Base-by-base conservation (phyloP, 2,329 filamentous ascomycete genomes). In the Xylaria sp. region DNA sequence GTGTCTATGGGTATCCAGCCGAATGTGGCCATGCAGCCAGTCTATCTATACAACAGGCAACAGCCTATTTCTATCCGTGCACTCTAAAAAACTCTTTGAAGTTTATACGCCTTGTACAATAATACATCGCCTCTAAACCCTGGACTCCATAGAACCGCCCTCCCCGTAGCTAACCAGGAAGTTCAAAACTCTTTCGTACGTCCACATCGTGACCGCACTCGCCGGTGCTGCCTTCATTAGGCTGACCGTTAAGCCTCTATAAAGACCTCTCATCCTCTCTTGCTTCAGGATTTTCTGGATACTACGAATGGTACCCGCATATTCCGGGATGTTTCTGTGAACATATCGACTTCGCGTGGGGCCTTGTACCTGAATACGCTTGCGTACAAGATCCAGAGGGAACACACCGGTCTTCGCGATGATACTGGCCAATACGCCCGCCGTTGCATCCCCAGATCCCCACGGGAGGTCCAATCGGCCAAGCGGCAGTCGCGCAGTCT, bases 311-410 rank as follows among this genome's bases (percentile, higher is more conserved):
- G 96, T 87, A 3, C 88, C 86, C 13, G 82, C 81, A 72, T 97
- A 98, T 68, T 90, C 87, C 1, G 95, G 95, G 9, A 98, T 97
- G 71, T 96, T 92, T 70, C 87, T 85, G 76, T 96, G 90, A 15
- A 94, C 87, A 74, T 97, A 99, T 66, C 82, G 82, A 37, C 78
- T 78, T 64, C 93, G 83, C 62, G 90, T 96, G 1, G 95, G 95
- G 0, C 95, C 95, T 76, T 99, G 95, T 3, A 99, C 93, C 78
- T 99, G 95, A 68, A 99, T 84, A 47, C 95, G 84, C 80, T 98
- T 99, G 67, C 95, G 83, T 35, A 97, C 92, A 27, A 97, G 87
- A 74, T 99, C 95, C 23, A 99, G 82, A 15, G 95, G 95, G 70
- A 98, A 99, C 10, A 97, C 92, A 1, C 86, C 87, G 31, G 93